phyloP scores from a whole-genome alignment of 2,329 filamentous ascomycete species.

The Ilyonectria sp. region DNA sequence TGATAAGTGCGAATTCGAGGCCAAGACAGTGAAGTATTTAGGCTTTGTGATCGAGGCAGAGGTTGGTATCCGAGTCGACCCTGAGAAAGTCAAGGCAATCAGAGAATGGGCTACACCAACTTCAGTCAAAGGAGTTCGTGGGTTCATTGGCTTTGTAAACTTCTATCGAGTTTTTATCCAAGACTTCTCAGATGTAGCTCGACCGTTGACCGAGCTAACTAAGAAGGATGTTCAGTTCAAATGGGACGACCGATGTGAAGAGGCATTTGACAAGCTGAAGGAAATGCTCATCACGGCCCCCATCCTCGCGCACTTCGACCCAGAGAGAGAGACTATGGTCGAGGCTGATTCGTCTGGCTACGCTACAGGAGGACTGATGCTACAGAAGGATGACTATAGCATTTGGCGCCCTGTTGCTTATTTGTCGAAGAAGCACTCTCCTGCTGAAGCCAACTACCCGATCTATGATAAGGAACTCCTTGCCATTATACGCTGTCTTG shows the following conservation, averaged over 20 bases:
- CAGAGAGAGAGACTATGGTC: too few relatives aligned
- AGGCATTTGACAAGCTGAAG: too few relatives aligned
- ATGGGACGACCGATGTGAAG: too few relatives aligned
- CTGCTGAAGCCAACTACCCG: neutral
- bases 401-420: neutral
- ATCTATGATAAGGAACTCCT: slow-evolving; percentile 1
- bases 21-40: neutral
- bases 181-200: too few relatives aligned
- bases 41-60: neutral
- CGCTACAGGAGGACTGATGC: too few relatives aligned
- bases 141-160: neutral
- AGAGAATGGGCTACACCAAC: neutral
- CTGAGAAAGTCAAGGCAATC: neutral
- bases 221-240: too few relatives aligned
- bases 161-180: neutral
- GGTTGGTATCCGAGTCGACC: neutral
- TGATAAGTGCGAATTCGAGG: neutral
- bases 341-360: too few relatives aligned
- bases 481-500: neutral
- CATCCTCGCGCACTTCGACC: too few relatives aligned
- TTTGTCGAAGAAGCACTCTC: neutral
- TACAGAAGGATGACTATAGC: too few relatives aligned
- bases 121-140: neutral
- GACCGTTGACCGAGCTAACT: too few relatives aligned
- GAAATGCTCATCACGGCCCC: too few relatives aligned